Base-by-base conservation (phyloP, 768 basidiomycete genomes). In the Strobilomyces dryophilus region DNA sequence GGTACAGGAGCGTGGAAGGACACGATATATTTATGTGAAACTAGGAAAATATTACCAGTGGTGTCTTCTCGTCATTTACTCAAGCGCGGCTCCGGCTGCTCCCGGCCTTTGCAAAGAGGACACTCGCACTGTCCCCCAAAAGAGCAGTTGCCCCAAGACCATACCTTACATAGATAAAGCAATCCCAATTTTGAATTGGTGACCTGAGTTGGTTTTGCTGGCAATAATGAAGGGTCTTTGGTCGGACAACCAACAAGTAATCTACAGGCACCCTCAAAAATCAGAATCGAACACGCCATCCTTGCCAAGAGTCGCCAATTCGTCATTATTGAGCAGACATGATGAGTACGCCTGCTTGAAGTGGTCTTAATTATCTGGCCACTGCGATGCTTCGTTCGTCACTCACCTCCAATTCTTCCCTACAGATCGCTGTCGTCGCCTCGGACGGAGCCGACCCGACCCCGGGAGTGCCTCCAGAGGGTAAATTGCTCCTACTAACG, bases 241-340 rank as follows among this genome's bases (percentile, higher is more conserved):
- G 24, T 24, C 24, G 24, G 4, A 24, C 24, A 24, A 24, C 4
- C 24, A 24, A 24, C 4, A 24, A 24, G 24, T 24, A 31, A 20
- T 18, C 27, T 32, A 11, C 44, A 32, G 9, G 27, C 29, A 17
- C 5, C 9, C 21, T 57, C 57, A 68, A 54, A 55, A 61, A 21
- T 69, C 67, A 15, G 63, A 69, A 39, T 71, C 59, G 53, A 69
- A 71, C 11, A 50, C 42, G 20, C 66, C 66, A 5, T 56, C 54
- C 21, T 63, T 62, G 51, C 63, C 70, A 29, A 77, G 48, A 18
- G 66, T 1, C 2, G 53, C 64, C 4, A 74, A 56, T 47, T 76
- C 74, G 24, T 67, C 61, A 15, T 72, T 66, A 41, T 63, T 65
- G 8, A 77, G 57, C 2, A 77, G 51, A 51, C 75, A 76, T 18